A percentile compares a stretch with the other conserved stretches of the same genome.
Evolutionary conservation across 805 yeast genomes (phyloP).

Genomic region (Candida nemodendra): DNA sequence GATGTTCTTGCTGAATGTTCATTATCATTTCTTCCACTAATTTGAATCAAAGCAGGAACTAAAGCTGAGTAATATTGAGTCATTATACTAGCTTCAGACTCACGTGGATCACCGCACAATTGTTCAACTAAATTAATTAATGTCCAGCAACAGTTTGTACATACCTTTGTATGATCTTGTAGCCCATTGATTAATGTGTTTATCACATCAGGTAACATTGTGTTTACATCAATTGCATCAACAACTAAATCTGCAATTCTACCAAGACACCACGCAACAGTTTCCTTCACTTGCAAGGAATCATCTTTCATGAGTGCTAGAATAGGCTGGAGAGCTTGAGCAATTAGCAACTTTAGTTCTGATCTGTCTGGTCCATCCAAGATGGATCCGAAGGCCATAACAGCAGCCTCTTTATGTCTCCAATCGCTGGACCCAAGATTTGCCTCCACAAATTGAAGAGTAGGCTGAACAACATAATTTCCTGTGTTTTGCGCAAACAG

Average conservation of each 20-base stretch:
- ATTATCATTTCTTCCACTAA: conserved; percentile 73
- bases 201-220: conserved; percentile 68
- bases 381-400: conserved; percentile 98
- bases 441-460: conserved; percentile 77
- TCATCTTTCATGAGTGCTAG: conserved; percentile 71
- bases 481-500: conserved; percentile 90
- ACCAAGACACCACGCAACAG: conserved; percentile 98
- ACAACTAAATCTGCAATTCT: conserved; percentile 87
- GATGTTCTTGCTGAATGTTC: conserved; percentile 89
- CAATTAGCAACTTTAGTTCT: conserved; percentile 64
- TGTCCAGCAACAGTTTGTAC: conserved; percentile 98
- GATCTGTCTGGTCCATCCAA: conserved; percentile 88
- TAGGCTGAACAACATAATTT: conserved; percentile 80
- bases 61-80: conserved; percentile 71
- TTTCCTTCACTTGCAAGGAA: conserved; percentile 84
- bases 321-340: conserved; percentile 82
- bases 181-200: conserved; percentile 78
- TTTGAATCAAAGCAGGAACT: conserved; percentile 66
- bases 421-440: conserved; percentile 64
- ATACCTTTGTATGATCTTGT: conserved; percentile 86
- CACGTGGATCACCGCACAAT: conserved; percentile 53
- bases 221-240: conserved; percentile 66
- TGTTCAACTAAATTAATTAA: conserved; percentile 89
- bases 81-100: conserved; percentile 55
- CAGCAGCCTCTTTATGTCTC: conserved; percentile 95